A percentile compares a stretch with the other conserved stretches of the same genome.
Evolutionary conservation across 495 filamentous ascomycete genomes (phyloP).

Genomic region (Apodospora peruviana): DNA sequence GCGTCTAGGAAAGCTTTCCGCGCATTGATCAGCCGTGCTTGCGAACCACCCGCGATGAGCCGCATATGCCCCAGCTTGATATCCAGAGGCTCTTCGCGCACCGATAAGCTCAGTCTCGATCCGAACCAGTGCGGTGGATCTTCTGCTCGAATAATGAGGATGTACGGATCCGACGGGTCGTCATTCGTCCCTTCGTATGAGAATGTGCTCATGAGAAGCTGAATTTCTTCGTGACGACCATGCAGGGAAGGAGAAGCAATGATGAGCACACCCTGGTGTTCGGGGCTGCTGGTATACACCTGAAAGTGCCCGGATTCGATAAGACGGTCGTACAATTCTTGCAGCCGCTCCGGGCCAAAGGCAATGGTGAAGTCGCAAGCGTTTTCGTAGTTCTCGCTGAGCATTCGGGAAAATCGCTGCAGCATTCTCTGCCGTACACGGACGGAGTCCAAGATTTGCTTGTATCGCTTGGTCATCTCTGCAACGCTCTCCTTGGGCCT

Average conservation of each 20-base stretch:
- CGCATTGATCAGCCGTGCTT: constrained; percentile 70
- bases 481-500: constrained; percentile 72
- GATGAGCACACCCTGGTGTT: constrained; percentile 71
- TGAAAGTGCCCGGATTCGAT: constrained; percentile 83
- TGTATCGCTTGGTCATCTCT: constrained; percentile 96
- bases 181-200: constrained; percentile 73
- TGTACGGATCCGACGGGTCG: constrained; percentile 71
- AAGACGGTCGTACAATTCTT: constrained; percentile 74
- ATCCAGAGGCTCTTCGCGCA: constrained; percentile 75
- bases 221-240: constrained; percentile 70
- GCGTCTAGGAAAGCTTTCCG: constrained; percentile 67
- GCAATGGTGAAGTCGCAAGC: constrained; percentile 87
- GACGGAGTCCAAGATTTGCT: constrained; percentile 88
- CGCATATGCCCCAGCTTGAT: constrained; percentile 82
- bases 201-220: constrained; percentile 79
- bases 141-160: constrained; percentile 81
- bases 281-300: constrained; percentile 57
- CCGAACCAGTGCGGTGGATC: constrained; percentile 76
- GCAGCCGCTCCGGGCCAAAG: constrained; percentile 57
- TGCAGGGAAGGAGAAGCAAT: constrained; percentile 77
- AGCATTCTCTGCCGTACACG: constrained; percentile 85
- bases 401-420: constrained; percentile 71
- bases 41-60: constrained; percentile 83
- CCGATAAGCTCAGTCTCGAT: constrained; percentile 60
- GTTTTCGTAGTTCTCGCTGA: constrained; percentile 92